Percentiles rank a stretch among this genome's conserved stretches.
Conservation (phyloP, 208 protist species). For the Spongospora subterranea region DNA sequence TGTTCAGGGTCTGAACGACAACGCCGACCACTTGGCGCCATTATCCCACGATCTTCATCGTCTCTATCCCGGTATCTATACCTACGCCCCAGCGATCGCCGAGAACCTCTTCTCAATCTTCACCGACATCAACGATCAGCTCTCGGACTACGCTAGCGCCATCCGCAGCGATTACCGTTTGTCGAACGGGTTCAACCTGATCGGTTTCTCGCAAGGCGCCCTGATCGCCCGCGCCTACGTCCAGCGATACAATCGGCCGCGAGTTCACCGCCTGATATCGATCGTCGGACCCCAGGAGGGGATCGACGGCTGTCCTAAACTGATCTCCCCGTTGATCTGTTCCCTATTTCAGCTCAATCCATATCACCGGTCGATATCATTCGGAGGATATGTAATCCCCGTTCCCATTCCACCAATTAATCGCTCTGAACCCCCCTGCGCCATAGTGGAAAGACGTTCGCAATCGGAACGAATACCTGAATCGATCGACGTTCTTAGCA, state of each 20-base stretch:
- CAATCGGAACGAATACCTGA: slow-evolving; percentile 49
- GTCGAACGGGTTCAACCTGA: slow-evolving; percentile 68
- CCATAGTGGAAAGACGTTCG: slow-evolving; percentile 52
- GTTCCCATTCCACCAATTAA: too few relatives aligned
- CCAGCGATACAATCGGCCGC: slow-evolving; percentile 38
- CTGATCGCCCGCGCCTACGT: slow-evolving; percentile 70
- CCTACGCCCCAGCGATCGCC: not conserved
- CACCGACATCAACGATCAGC: slow-evolving; percentile 42
- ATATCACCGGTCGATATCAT: not conserved
- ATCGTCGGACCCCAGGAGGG: slow-evolving; percentile 31
- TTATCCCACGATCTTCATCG: not conserved
- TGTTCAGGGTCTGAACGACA: not conserved
- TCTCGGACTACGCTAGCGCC: not conserved
- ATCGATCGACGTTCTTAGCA: slow-evolving; percentile 9
- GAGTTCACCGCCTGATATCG: not conserved
- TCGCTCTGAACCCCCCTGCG: not conserved
- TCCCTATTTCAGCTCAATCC: not conserved
- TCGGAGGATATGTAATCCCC: slow-evolving; percentile 38
- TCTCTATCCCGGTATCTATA: slow-evolving; percentile 19
- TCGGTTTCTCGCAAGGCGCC: slow-evolving; percentile 72
- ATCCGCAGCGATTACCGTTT: slow-evolving; percentile 63
- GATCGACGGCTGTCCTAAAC: slow-evolving; percentile 18
- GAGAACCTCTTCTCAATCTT: not conserved
- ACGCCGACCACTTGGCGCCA: not conserved
- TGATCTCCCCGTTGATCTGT: not conserved